Percentiles rank a stretch among this genome's conserved stretches.
These are phyloP conservation scores for Secale cereale DNA, from an alignment of 176 grass and related monocot genomes.

Conservation along the genomic window DNA sequence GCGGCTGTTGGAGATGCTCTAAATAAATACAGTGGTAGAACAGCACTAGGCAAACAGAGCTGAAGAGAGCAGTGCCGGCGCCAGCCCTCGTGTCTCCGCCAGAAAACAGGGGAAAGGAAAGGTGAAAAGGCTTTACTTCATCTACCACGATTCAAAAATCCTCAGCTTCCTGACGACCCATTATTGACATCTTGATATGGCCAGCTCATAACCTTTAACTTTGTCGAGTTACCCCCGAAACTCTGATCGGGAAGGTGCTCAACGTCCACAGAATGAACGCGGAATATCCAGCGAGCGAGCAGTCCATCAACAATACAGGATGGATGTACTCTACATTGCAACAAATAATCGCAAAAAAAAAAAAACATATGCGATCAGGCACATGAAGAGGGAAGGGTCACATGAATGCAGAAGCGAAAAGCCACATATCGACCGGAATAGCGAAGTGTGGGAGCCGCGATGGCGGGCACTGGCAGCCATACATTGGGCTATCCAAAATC, in stretches of 20 bases:
- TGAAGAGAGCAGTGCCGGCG: no score
- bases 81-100: neutral
- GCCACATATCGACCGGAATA: slow-evolving; percentile 7
- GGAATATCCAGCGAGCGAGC: no score
- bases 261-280: no score
- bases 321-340: no score
- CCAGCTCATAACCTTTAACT: no score
- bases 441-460: slow-evolving; percentile 18
- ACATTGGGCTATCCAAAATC: slow-evolving; percentile 57
- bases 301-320: no score
- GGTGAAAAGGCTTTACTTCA: neutral
- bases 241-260: no score
- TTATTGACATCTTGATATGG: neutral
- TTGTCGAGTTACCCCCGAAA: no score
- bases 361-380: neutral
- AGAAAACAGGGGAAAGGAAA: neutral
- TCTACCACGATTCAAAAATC: neutral
- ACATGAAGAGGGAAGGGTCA: neutral
- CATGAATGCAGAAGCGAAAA: neutral
- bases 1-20: no score
- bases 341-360: no score
- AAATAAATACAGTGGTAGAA: no score
- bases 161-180: neutral
- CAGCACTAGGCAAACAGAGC: no score
- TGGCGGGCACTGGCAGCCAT: slow-evolving; percentile 31